phyloP scores from a whole-genome alignment of 176 grass and related monocot species.

The Rhynchospora tenuis region DNA sequence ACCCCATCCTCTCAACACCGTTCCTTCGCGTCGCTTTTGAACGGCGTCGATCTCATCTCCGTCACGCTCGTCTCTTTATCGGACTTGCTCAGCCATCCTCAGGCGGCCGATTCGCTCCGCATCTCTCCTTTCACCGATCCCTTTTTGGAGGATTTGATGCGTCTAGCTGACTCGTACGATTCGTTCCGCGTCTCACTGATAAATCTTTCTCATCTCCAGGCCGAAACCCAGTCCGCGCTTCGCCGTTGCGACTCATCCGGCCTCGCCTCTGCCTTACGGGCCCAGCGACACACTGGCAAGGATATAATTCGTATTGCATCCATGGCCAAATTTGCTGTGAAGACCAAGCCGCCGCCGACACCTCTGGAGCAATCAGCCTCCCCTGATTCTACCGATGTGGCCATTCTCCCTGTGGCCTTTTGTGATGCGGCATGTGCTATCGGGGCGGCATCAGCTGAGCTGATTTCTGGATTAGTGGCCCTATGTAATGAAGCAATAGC shows the following conservation, averaged over 20 bases:
- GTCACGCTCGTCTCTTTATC: slow-evolving; percentile 43
- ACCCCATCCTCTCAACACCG: neutral
- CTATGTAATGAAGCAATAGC: neutral
- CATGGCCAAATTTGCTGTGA: slow-evolving; percentile 28
- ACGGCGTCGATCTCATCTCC: neutral
- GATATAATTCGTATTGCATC: slow-evolving; percentile 36
- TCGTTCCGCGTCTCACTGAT: slow-evolving; percentile 36
- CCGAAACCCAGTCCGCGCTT: slow-evolving; percentile 44
- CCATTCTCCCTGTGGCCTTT: slow-evolving; percentile 6
- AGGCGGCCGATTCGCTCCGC: slow-evolving; percentile 47
- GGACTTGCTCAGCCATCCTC: slow-evolving; percentile 58
- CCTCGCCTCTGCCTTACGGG: slow-evolving; percentile 37
- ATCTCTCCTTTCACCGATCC: slow-evolving; percentile 37
- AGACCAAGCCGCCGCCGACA: slow-evolving; percentile 11
- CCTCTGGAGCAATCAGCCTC: neutral
- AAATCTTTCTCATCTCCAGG: slow-evolving; percentile 29
- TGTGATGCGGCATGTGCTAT: slow-evolving; percentile 26
- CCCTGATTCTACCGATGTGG: neutral
- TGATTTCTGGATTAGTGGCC: neutral
- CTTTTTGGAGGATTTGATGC: slow-evolving; percentile 50
- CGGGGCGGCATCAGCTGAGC: neutral
- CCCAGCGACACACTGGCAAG: slow-evolving; percentile 25
- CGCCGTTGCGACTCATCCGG: slow-evolving; percentile 30
- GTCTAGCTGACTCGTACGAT: slow-evolving; percentile 46
- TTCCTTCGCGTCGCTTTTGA: neutral